Conservation (phyloP, 2,329 filamentous ascomycete species). For the Hymenotorrendiella dingleyae region DNA sequence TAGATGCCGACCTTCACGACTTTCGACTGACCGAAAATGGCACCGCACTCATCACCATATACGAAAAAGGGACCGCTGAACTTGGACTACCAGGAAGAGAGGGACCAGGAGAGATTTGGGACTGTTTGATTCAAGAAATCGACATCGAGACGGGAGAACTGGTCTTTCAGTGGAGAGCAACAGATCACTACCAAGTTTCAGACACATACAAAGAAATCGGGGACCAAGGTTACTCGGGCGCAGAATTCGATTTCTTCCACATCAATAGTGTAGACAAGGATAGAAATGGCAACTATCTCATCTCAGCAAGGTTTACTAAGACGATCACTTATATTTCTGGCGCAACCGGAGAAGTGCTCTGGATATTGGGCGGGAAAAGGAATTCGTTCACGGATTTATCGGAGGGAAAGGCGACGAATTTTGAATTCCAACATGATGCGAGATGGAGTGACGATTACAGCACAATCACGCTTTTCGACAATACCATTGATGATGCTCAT, state of each 20-base stretch:
- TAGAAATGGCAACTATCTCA: constrained; percentile 38
- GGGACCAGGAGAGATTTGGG: constrained; percentile 43
- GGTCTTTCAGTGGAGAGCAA: constrained; percentile 52
- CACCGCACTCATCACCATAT: constrained; percentile 48
- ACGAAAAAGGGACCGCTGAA: constrained; percentile 43
- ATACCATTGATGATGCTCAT: constrained; percentile 12
- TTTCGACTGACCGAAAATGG: constrained; percentile 48
- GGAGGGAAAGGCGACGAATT: constrained; percentile 37
- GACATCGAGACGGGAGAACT: constrained; percentile 43
- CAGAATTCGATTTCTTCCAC: constrained; percentile 34
- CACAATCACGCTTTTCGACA: constrained; percentile 23
- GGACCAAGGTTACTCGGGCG: constrained; percentile 35
- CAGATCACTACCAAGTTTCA: constrained; percentile 43
- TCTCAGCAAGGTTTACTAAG: constrained; percentile 41
- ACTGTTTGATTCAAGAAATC: constrained; percentile 43
- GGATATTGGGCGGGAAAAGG: constrained; percentile 30
- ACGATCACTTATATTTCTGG: constrained; percentile 30
- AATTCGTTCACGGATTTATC: constrained; percentile 40
- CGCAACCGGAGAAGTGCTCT: not conserved
- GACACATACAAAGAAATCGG: constrained; percentile 39
- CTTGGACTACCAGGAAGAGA: constrained; percentile 41
- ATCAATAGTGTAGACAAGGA: constrained; percentile 37
- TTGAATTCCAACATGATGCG: constrained; percentile 46
- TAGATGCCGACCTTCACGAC: constrained; percentile 47
- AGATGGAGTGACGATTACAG: constrained; percentile 29